A percentile compares a stretch with the other conserved stretches of the same genome.
These are phyloP conservation scores for Phytophthora lateralis DNA, from an alignment of 352 stramenopile genomes.

Conservation along the genomic window DNA sequence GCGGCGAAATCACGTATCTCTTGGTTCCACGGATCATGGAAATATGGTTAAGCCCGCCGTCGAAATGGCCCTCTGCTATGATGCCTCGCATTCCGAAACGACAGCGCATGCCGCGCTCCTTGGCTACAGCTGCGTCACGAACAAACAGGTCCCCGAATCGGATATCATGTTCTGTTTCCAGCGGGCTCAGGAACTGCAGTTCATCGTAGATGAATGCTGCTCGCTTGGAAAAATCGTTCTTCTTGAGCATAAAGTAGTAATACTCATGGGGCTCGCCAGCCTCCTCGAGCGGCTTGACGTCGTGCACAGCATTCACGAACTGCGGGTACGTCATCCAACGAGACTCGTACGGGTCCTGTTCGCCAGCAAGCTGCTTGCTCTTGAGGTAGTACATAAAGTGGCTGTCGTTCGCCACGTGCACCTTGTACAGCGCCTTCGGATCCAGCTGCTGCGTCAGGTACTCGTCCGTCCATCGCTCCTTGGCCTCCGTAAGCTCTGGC, in stretches of 20 bases:
- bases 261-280: slow-evolving; percentile 34
- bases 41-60: slow-evolving; percentile 94
- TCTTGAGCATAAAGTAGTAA: slow-evolving; percentile 71
- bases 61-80: slow-evolving; percentile 94
- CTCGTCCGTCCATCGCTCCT: slow-evolving; percentile 86
- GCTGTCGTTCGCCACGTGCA: slow-evolving; percentile 84
- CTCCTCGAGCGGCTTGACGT: slow-evolving; percentile 23
- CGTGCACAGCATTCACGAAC: slow-evolving; percentile 47
- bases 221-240: slow-evolving; percentile 41
- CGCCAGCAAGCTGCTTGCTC: slow-evolving; percentile 31
- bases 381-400: slow-evolving; percentile 96
- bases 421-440: slow-evolving; percentile 47
- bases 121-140: slow-evolving; percentile 39
- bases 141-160: slow-evolving; percentile 65
- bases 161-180: slow-evolving; percentile 61
- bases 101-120: slow-evolving; percentile 61
- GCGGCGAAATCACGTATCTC: slow-evolving; percentile 93
- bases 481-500: slow-evolving; percentile 75
- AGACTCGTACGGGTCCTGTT: slow-evolving; percentile 53
- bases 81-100: slow-evolving; percentile 94
- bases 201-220: slow-evolving; percentile 84
- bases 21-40: slow-evolving; percentile 89
- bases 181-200: slow-evolving; percentile 92
- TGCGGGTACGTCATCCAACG: slow-evolving; percentile 65
- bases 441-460: slow-evolving; percentile 61